Evolutionary conservation across 2,329 filamentous ascomycete species (phyloP).

Genomic region (Fusarium staphyleae): DNA sequence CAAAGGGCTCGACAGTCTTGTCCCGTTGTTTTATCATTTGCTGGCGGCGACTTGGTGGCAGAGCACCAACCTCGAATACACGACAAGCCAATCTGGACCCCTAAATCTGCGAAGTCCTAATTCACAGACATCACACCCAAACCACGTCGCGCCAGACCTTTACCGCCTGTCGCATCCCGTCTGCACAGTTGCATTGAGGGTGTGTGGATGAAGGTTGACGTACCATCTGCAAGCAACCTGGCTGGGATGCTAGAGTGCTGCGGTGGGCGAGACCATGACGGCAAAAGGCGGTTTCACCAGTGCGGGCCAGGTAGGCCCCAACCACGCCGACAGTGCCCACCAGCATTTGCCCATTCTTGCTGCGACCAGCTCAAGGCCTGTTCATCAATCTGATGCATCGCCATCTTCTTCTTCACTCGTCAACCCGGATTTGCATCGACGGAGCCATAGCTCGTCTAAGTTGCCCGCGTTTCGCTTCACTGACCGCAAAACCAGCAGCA

Average conservation of each 20-base stretch:
- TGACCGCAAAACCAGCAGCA: slow-evolving; percentile 50
- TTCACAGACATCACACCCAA: neutral
- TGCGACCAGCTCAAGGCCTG: slow-evolving; percentile 20
- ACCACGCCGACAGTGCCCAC: slow-evolving; percentile 28
- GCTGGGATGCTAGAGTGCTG: slow-evolving; percentile 40
- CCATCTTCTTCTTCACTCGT: slow-evolving; percentile 19
- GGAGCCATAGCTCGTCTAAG: slow-evolving; percentile 62
- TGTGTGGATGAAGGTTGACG: slow-evolving; percentile 20
- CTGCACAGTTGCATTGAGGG: slow-evolving; percentile 2
- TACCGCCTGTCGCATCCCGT: neutral
- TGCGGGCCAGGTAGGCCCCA: slow-evolving; percentile 38
- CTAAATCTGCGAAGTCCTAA: neutral
- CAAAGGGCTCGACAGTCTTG: slow-evolving; percentile 6
- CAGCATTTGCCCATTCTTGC: slow-evolving; percentile 21
- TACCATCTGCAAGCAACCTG: slow-evolving; percentile 34
- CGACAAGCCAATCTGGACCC: neutral
- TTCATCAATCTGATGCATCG: slow-evolving; percentile 26
- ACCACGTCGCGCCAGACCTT: neutral
- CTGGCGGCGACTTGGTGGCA: neutral
- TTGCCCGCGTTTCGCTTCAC: slow-evolving; percentile 62
- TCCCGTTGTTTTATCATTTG: neutral
- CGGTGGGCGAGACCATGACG: slow-evolving; percentile 39
- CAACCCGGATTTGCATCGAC: slow-evolving; percentile 56
- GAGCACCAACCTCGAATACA: neutral
- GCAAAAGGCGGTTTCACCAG: slow-evolving; percentile 42